phyloP scores from a whole-genome alignment of 129 eudicot species.

The Artemisia tridentata region DNA sequence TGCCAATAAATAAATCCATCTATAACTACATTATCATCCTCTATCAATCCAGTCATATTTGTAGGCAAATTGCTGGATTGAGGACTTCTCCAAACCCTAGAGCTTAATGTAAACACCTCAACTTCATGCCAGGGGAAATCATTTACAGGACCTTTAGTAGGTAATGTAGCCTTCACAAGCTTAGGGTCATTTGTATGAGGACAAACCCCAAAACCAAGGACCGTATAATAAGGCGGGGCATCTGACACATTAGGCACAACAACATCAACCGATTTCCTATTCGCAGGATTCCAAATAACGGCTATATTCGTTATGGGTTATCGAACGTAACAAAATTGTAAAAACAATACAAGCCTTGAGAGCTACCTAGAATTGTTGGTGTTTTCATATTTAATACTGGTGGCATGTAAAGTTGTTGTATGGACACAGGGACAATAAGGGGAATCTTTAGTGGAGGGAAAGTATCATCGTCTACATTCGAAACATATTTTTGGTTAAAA shows the following conservation, averaged over 20 bases:
- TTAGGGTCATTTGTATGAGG: neutral
- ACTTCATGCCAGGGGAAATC: neutral
- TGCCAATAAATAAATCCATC: slow-evolving; percentile 29
- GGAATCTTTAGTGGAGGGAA: too few species aligned
- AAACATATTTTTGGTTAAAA: too few species aligned
- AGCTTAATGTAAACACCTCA: slow-evolving; percentile 26
- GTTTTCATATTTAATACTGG: too few species aligned
- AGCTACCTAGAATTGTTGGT: too few species aligned
- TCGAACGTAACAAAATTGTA: too few species aligned
- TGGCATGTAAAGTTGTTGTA: too few species aligned
- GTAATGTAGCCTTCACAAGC: neutral
- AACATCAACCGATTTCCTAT: neutral
- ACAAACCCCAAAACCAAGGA: slow-evolving; percentile 23
- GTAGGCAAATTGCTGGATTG: slow-evolving; percentile 5
- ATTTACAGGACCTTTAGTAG: too few species aligned
- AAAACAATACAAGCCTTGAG: too few species aligned
- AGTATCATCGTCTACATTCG: too few species aligned
- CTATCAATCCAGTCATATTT: slow-evolving; percentile 8
- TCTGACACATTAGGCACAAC: neutral
- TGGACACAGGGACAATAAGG: too few species aligned
- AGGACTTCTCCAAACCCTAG: slow-evolving; percentile 34
- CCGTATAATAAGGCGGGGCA: too few species aligned
- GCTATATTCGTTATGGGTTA: neutral
- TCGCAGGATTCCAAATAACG: neutral
- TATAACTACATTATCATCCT: slow-evolving; percentile 31